These are phyloP conservation scores for Malus hybrid DNA, from an alignment of 331 rosid genomes.

Conservation along the genomic window DNA sequence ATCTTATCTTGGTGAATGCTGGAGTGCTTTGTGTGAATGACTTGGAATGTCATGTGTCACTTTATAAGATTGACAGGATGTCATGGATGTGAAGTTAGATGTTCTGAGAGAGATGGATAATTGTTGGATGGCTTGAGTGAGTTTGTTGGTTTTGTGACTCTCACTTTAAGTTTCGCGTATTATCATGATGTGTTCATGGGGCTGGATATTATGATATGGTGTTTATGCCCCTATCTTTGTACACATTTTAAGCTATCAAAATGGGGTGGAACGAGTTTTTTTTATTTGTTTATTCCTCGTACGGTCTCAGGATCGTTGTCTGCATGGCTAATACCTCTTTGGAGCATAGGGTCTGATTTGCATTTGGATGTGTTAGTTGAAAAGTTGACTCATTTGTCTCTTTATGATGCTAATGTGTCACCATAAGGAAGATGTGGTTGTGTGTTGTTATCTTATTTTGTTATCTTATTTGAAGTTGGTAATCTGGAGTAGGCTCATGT, in stretches of 20 bases:
- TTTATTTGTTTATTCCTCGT: not conserved
- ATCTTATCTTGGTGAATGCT: constrained; percentile 33
- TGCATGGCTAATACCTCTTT: not conserved
- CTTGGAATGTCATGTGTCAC: constrained; percentile 34
- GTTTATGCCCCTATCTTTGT: not conserved
- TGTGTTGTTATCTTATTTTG: not conserved
- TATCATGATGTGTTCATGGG: constrained; percentile 2
- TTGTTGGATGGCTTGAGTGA: constrained; percentile 13
- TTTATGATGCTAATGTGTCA: constrained; percentile 8
- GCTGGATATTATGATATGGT: constrained; percentile 19
- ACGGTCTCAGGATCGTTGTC: constrained; percentile 18
- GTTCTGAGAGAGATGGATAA: constrained; percentile 23
- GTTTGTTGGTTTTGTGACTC: constrained; percentile 15
- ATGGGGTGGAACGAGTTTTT: not conserved
- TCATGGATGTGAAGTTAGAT: constrained; percentile 29
- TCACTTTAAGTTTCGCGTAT: not conserved
- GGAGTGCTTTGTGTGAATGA: constrained; percentile 38
- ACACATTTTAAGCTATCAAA: constrained; percentile 1
- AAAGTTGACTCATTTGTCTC: not conserved
- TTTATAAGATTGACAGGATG: constrained; percentile 17
- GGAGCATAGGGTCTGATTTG: not conserved
- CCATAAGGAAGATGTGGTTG: not conserved
- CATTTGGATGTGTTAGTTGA: constrained; percentile 5
- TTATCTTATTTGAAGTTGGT: not conserved
- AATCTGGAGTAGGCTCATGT: not conserved